A percentile compares a stretch with the other conserved stretches of the same genome.
Conservation (phyloP, 345 rosid species). For the Garcia nutans region DNA sequence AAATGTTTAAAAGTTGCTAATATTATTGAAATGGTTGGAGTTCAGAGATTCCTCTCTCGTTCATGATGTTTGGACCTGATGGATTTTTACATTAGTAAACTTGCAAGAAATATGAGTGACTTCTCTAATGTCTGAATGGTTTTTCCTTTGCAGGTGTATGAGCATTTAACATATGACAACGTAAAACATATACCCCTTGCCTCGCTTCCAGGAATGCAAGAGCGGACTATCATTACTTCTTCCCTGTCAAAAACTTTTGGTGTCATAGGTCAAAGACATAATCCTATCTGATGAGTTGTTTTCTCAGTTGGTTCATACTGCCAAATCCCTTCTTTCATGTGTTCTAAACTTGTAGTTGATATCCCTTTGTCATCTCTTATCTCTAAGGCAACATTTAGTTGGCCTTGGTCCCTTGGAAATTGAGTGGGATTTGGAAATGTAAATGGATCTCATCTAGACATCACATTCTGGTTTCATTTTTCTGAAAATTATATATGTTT, state of each 20-base stretch:
- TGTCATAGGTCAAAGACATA: constrained; percentile 44
- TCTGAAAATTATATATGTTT: neutral
- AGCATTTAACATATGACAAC: constrained; percentile 46
- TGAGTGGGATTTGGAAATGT: neutral
- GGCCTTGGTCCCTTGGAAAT: neutral
- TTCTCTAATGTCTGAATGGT: neutral
- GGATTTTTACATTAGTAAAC: neutral
- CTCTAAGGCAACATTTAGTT: neutral
- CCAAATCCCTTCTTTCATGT: neutral
- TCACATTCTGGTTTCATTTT: neutral
- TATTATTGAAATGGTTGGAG: neutral
- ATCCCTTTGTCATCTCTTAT: neutral
- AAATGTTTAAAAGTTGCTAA: neutral
- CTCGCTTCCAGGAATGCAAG: constrained; percentile 57
- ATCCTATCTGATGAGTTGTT: constrained; percentile 3
- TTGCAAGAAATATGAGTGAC: neutral
- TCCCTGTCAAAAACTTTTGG: constrained; percentile 58
- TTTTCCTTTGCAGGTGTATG: constrained; percentile 41
- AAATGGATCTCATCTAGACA: neutral
- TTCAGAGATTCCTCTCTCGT: neutral
- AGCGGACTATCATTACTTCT: constrained; percentile 53
- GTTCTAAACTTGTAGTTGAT: neutral
- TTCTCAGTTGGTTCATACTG: neutral
- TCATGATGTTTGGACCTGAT: neutral
- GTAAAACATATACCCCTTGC: constrained; percentile 46